Conservation (phyloP, 2,329 filamentous ascomycete genomes). For the Aspergillus pseudonomiae region DNA sequence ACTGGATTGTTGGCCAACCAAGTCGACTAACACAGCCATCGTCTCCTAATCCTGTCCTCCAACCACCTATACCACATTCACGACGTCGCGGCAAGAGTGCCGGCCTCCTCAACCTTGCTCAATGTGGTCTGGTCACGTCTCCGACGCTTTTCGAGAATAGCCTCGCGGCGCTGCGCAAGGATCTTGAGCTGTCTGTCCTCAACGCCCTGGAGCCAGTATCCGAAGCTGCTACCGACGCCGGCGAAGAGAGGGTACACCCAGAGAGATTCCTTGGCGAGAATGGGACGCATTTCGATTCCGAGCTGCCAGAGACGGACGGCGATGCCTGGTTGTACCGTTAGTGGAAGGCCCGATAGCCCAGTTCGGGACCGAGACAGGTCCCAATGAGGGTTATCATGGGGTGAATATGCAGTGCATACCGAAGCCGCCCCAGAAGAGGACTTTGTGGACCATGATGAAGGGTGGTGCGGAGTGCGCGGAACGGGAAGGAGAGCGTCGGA, state of each 20-base stretch:
- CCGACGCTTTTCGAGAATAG: conserved; percentile 85
- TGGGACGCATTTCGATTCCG: conserved; percentile 96
- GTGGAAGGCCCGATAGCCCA: not conserved
- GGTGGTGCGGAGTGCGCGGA: conserved; percentile 24
- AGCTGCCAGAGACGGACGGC: conserved; percentile 94
- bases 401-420: conserved; percentile 60
- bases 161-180: conserved; percentile 75
- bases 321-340: conserved; percentile 63
- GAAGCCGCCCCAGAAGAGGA: conserved; percentile 70
- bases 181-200: conserved; percentile 79
- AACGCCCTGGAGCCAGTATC: conserved; percentile 94
- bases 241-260: conserved; percentile 94
- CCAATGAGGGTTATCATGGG: not conserved
- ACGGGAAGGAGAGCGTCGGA: conserved; percentile 6
- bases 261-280: conserved; percentile 81
- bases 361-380: not conserved
- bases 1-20: not conserved
- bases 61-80: conserved; percentile 25
- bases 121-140: conserved; percentile 66
- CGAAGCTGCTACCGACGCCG: conserved; percentile 83
- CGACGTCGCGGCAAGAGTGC: conserved; percentile 39
- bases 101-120: conserved; percentile 37
- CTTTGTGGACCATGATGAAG: conserved; percentile 52
- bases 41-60: not conserved
- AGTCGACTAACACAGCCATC: not conserved